Evolutionary conservation across 1,284 basidiomycete species (phyloP), one percentile per base, ranked within the genome.

Genomic region (Fomitopsis pinicola): DNA sequence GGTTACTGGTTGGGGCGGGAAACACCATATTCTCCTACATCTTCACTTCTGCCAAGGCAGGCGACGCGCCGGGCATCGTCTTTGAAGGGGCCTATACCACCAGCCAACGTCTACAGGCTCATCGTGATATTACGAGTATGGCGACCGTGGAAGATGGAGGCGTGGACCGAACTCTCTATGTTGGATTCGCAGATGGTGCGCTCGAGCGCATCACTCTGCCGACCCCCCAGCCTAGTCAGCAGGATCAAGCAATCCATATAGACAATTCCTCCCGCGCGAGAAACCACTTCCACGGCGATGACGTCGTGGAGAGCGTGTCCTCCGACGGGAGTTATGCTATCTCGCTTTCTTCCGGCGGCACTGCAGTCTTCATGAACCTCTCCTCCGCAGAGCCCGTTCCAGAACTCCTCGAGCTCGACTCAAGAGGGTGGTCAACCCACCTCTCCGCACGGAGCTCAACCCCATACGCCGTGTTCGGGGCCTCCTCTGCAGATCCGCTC

Each of bases 401-500:
- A 15, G 67, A 72, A 10, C 66, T 73, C 44, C 68, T 87, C 48
- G 69, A 82, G 48, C 70, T 89, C 44, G 72, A 78, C 52, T 66
- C 73, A 3, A 83, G 82, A 46, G 81, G 85, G 64, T 92, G 90
- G 89, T 74, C 78, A 6, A 80, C 83, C 15, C 76, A 84, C 64
- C 78, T 91, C 58, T 84, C 77, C 59, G 73, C 78, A 46, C 69
- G 74, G 22, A 75, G 82, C 9, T 78, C 82, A 2, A 72, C 77
- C 0, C 79, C 85, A n/a, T 91, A 83, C 62, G 86, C 85, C 15
- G 84, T 82, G 8, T 85, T 92, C 61, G 89, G 90, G 4, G 81
- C 82, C 12, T 82, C 87, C 2, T 87, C 86, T 17, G 67, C 72
- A 1, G 78, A 77, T 0, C 88, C 89, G 5, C 77, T 91, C 38